Evolutionary conservation across 1,284 basidiomycete genomes (phyloP), one percentile per base, ranked within the genome.

Genomic region (Mrakiaceae sp.): DNA sequence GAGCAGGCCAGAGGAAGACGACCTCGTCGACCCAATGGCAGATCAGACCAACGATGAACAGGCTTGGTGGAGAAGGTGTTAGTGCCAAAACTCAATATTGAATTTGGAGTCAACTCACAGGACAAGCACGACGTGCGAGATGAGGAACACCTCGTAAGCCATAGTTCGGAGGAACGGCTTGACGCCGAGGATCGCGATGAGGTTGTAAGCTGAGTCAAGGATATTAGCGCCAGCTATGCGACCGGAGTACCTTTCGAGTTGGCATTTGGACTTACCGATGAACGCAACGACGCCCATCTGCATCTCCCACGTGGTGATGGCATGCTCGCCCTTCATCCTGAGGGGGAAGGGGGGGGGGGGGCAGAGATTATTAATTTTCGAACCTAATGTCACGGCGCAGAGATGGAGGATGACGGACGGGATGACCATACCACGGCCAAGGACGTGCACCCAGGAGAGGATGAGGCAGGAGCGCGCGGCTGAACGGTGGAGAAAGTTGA

Each of bases 121-220:
- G 39, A 79, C 76, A 50, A 80, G 72, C 49, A 76, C 65, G 66
- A 81, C 79, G 70, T 81, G 81, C n/a, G 74, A 70, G 56, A 80
- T 66, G 16, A 81, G 72, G 75, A 82, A 82, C 68, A 78, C 75
- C 71, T 82, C 80, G 72, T 80, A 81, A 62, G 77, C 72, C 46
- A 71, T 69, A 44, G 73, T 74, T 53, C 80, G 75, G 60, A 80
- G 74, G 58, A 69, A 62, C 12, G 76, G 74, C 46, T 76, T 73
- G 60, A 80, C 67, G 6, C 79, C 79, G 3, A 78, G 69, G 9
- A 79, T 68, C 14, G 75, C 73, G 47, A 80, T 72, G 47, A 81
- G 69, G 9, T 77, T 78, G 66, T 79, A 75, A 0, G 77, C 75
- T 27, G 27, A 27, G 27, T 27, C 27, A 27, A 27, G 27, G 27